Conservation (phyloP, 805 yeast species). For the Metschnikowia cerradonensis region DNA sequence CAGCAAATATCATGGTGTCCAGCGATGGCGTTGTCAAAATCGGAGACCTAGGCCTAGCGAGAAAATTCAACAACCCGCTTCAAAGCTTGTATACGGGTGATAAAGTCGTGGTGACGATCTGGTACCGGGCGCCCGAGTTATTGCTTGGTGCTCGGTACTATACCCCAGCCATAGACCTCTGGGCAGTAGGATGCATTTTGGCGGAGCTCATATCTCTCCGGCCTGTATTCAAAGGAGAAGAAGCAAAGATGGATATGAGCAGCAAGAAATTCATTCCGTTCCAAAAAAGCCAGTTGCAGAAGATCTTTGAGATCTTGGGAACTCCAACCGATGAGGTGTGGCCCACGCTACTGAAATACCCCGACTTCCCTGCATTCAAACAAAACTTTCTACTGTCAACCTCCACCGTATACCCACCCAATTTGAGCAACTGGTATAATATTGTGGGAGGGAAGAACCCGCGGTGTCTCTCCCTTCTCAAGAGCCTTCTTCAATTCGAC, state of each 20-base stretch:
- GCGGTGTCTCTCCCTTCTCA: conserved; percentile 61
- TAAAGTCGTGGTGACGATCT: conserved; percentile 92
- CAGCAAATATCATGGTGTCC: conserved; percentile 96
- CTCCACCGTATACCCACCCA: conserved; percentile 51
- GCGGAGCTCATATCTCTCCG: conserved; percentile 86
- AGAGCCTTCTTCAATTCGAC: conserved; percentile 71
- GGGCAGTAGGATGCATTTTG: conserved; percentile 95
- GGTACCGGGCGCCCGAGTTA: conserved; percentile 95
- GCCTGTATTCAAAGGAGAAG: conserved; percentile 97
- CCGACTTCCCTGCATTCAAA: conserved; percentile 59
- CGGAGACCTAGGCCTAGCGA: conserved; percentile 90
- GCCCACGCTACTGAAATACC: conserved; percentile 76
- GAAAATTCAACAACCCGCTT: conserved; percentile 80
- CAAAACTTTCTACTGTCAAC: conserved; percentile 49
- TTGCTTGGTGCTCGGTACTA: conserved; percentile 89
- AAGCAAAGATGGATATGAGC: conserved; percentile 78
- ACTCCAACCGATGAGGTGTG: conserved; percentile 76
- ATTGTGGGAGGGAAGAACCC: conserved; percentile 72
- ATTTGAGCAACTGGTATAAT: conserved; percentile 81
- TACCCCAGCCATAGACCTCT: conserved; percentile 85
- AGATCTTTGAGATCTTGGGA: conserved; percentile 90
- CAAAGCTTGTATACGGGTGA: conserved; percentile 89
- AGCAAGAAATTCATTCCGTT: conserved; percentile 90
- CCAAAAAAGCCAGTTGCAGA: conserved; percentile 87
- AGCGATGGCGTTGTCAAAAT: conserved; percentile 87